Evolutionary conservation across 129 eudicot species (phyloP).

Genomic region (Saussurea involucrata): DNA sequence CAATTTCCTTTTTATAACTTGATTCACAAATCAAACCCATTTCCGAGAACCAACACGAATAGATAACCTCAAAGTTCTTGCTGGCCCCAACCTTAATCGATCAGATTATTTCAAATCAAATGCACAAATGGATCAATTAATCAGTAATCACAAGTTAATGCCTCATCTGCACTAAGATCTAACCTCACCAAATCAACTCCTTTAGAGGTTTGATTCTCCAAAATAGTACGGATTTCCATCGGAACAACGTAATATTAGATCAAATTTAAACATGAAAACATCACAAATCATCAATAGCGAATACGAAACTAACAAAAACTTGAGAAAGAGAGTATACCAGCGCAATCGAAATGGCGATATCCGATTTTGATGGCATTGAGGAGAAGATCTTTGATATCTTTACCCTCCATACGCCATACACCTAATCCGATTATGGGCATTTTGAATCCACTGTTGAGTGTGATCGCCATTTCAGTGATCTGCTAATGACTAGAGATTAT

Average conservation of each 20-base stretch:
- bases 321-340: conserved; percentile 39
- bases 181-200: neutral
- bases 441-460: conserved; percentile 67
- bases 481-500: neutral
- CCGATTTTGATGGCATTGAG: conserved; percentile 76
- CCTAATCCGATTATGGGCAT: conserved; percentile 90
- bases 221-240: neutral
- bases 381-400: conserved; percentile 64
- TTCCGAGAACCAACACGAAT: neutral
- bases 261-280: neutral
- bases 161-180: neutral
- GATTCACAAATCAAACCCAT: neutral
- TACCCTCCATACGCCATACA: conserved; percentile 89
- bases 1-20: neutral
- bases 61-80: neutral
- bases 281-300: neutral
- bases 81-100: neutral
- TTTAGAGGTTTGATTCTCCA: neutral
- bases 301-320: neutral
- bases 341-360: conserved; percentile 89
- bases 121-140: neutral
- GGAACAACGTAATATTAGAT: neutral
- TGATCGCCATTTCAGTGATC: conserved; percentile 40
- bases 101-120: neutral
- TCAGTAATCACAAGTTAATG: neutral